Percentiles rank a stretch among this genome's conserved stretches.
These are phyloP conservation scores for Epichloe coenophiala DNA, from an alignment of 2,329 filamentous ascomycete genomes.

Conservation along the genomic window DNA sequence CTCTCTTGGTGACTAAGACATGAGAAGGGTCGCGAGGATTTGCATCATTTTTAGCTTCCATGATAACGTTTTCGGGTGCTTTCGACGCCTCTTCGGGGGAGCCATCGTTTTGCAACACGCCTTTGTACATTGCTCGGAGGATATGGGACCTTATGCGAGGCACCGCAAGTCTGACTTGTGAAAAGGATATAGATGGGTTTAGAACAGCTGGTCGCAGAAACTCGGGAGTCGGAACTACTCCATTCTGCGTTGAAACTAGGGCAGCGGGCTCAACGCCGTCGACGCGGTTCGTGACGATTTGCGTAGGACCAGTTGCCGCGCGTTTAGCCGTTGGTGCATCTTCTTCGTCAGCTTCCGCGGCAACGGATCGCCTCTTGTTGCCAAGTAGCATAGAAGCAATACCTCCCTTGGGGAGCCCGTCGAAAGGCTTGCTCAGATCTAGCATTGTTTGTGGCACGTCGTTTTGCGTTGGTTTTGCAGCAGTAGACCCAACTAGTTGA, in stretches of 20 bases:
- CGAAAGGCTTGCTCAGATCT: slow-evolving; percentile 86
- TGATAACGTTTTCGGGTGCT: slow-evolving; percentile 55
- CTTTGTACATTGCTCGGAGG: slow-evolving; percentile 63
- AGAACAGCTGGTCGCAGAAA: slow-evolving; percentile 79
- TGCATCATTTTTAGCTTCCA: slow-evolving; percentile 79
- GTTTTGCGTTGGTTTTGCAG: slow-evolving; percentile 46
- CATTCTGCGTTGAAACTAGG: slow-evolving; percentile 43
- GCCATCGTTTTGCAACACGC: slow-evolving; percentile 37
- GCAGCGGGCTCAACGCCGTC: slow-evolving; percentile 68
- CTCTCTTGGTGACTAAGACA: slow-evolving; percentile 68
- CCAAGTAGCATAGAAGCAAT: slow-evolving; percentile 75
- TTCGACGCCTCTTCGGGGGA: slow-evolving; percentile 49
- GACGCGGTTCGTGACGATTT: slow-evolving; percentile 61
- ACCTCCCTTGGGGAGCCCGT: slow-evolving; percentile 82
- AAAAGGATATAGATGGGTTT: slow-evolving; percentile 68
- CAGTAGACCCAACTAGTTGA: slow-evolving; percentile 67
- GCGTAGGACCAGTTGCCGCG: slow-evolving; percentile 52
- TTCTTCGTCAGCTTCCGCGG: slow-evolving; percentile 61
- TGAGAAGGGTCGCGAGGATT: slow-evolving; percentile 70
- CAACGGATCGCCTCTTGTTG: slow-evolving; percentile 76
- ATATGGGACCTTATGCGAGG: slow-evolving; percentile 78
- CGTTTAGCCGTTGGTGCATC: slow-evolving; percentile 34
- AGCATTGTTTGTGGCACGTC: slow-evolving; percentile 72
- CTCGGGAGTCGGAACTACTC: slow-evolving; percentile 59
- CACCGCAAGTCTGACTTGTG: slow-evolving; percentile 74